These are phyloP conservation scores for Cubamyces sp. DNA, from an alignment of 768 basidiomycete genomes.

Conservation along the genomic window DNA sequence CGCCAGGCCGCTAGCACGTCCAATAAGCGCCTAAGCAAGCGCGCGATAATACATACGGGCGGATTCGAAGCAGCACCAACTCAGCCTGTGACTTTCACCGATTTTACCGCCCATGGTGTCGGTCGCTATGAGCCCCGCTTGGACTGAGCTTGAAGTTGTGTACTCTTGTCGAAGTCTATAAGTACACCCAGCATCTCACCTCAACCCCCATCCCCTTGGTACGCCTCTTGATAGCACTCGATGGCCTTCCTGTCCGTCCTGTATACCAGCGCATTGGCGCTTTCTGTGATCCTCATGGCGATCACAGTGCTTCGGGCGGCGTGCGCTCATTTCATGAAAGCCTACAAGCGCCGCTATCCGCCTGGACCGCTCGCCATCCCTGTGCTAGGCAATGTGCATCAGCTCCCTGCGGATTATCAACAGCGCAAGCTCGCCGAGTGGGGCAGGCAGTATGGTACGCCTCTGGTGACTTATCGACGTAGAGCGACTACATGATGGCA, in stretches of 20 bases:
- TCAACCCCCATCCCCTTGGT: background rate
- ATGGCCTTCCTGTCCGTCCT: slow-evolving; percentile 12
- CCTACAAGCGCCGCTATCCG: slow-evolving; percentile 12
- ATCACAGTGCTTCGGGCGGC: slow-evolving; percentile 6
- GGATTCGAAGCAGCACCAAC: background rate
- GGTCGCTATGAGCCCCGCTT: slow-evolving; percentile 10
- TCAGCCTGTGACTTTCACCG: slow-evolving; percentile 4
- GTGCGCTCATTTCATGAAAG: slow-evolving; percentile 3
- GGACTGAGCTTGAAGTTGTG: slow-evolving; percentile 6
- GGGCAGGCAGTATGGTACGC: slow-evolving; percentile 22
- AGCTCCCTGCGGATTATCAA: slow-evolving; percentile 22
- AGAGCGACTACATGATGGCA: background rate
- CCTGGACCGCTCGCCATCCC: slow-evolving; percentile 18
- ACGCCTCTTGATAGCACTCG: background rate
- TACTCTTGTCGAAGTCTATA: background rate
- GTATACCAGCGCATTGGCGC: background rate
- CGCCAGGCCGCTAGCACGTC: background rate
- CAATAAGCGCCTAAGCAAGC: background rate
- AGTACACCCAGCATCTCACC: background rate
- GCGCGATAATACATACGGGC: background rate
- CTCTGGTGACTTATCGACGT: background rate
- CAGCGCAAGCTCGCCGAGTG: slow-evolving; percentile 22
- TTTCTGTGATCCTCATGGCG: slow-evolving; percentile 1
- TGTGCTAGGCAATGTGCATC: slow-evolving; percentile 22
- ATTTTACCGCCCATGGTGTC: background rate